Evolutionary conservation across 73 alveolate genomes (phyloP).

Genomic region (Blepharisma japonicum): DNA sequence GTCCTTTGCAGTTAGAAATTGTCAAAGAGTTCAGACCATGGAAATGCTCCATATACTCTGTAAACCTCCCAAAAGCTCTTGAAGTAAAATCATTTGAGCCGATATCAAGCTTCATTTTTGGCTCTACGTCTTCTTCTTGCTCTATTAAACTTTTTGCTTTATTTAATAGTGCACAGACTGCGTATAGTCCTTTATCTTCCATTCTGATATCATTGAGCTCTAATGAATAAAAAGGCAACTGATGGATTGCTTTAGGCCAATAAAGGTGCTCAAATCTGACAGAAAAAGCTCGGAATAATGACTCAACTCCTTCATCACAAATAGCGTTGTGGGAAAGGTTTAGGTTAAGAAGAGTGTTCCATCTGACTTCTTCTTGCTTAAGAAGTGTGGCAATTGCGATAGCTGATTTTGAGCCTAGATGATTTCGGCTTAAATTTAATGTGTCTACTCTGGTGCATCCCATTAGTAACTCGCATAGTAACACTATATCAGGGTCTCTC

Average conservation of each 20-base stretch:
- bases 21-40: not conserved
- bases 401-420: not conserved
- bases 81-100: not conserved
- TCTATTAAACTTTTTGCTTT: not conserved
- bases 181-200: slow-evolving; percentile 1
- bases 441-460: not conserved
- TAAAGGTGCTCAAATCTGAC: slow-evolving; percentile 20
- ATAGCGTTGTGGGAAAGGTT: slow-evolving; percentile 15
- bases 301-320: slow-evolving; percentile 17
- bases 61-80: not conserved
- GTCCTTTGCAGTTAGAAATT: not conserved
- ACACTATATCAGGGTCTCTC: not conserved
- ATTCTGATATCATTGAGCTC: slow-evolving; percentile 6
- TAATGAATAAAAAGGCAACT: not conserved
- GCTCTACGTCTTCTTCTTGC: slow-evolving; percentile 21
- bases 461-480: not conserved
- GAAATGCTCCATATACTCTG: slow-evolving; percentile 8
- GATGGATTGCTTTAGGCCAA: not conserved
- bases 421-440: not conserved
- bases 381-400: not conserved
- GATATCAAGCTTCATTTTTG: not conserved
- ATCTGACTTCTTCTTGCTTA: slow-evolving; percentile 14
- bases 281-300: not conserved
- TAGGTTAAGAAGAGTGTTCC: not conserved
- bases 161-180: not conserved